Base-by-base conservation (phyloP, 2,329 filamentous ascomycete genomes). In the Graphilbum ipis-grandicollis region DNA sequence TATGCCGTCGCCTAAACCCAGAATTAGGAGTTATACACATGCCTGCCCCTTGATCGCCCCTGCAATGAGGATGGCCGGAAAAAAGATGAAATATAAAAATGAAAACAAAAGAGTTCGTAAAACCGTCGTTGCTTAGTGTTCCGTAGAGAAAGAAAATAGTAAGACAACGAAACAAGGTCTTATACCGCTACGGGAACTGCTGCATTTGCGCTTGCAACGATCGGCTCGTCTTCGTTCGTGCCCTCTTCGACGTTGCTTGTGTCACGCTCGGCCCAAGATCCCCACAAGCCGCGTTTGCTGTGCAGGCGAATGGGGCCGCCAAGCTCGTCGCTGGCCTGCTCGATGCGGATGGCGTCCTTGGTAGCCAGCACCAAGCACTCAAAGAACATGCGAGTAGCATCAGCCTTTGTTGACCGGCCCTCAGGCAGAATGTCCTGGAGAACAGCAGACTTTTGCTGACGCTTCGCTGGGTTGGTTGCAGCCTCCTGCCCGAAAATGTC, bases 321-420 rank as follows among this genome's bases (percentile, higher is more conserved):
- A 19, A 96, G 69, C 28, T 67, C 51, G 13, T 69, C 70, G 43
- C 76, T 64, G 34, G 71, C 70, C 57, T 98, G 90, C 53, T 96
- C 88, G 19, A 96, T 84, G 59, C 93, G 93, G 59, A 98, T 81
- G 21, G 90, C 90, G 53, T 98, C 90, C 61, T 98, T 98, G 31
- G 90, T 98, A 5, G 88, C 90, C 33, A 98, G 68, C 3, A 98
- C 90, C 19, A 98, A 66, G 38, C 90, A 79, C 59, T 98, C 90
- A 50, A 98, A 98, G 63, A 98, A 98, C 85, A 98, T 94, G 67
- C 94, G 94, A 31, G 90, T 98, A 1, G 90, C 90, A 49, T 96
- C 90, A 9, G 80, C 79, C 56, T 83, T 82, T 46, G 71, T 84
- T 1, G 88, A 88, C 42, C 70, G 71, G 44, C 67, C 61, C 57